Evolutionary conservation across 345 rosid species (phyloP).

Genomic region (Citrus cavaleriei): DNA sequence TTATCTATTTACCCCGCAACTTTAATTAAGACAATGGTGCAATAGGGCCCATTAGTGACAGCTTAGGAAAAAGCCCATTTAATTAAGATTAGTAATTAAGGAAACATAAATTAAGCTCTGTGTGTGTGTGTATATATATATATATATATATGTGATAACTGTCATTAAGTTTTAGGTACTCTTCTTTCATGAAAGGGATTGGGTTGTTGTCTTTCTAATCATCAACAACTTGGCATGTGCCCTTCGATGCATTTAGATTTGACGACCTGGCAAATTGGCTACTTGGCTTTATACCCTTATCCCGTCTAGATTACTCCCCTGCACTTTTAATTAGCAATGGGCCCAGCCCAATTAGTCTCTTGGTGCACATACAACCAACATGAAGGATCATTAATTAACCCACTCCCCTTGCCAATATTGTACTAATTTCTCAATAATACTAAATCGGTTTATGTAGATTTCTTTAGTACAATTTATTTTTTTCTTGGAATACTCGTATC

Average conservation of each 20-base stretch:
- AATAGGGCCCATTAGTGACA: slow-evolving; percentile 16
- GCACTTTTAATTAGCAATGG: no score
- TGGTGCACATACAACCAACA: background rate
- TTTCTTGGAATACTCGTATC: background rate
- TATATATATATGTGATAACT: no score
- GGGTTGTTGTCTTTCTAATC: slow-evolving; percentile 4
- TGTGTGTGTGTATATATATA: no score
- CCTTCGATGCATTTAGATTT: slow-evolving; percentile 17
- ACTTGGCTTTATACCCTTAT: background rate
- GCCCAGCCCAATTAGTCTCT: background rate
- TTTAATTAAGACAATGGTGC: background rate
- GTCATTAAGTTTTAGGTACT: background rate
- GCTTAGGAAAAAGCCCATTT: slow-evolving; percentile 12
- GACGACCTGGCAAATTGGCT: slow-evolving; percentile 16
- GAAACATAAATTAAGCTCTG: no score
- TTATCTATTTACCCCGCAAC: slow-evolving; percentile 6
- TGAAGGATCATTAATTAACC: no score
- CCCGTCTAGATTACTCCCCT: no score
- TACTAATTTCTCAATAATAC: no score
- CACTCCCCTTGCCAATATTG: background rate
- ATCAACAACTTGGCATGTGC: slow-evolving; percentile 29
- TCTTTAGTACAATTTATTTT: no score
- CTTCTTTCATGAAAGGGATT: background rate
- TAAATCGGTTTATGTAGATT: background rate
- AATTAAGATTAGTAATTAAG: background rate